Evolutionary conservation across 1,139 yeast genomes (phyloP).

Genomic region (Scheffersomyces titani): DNA sequence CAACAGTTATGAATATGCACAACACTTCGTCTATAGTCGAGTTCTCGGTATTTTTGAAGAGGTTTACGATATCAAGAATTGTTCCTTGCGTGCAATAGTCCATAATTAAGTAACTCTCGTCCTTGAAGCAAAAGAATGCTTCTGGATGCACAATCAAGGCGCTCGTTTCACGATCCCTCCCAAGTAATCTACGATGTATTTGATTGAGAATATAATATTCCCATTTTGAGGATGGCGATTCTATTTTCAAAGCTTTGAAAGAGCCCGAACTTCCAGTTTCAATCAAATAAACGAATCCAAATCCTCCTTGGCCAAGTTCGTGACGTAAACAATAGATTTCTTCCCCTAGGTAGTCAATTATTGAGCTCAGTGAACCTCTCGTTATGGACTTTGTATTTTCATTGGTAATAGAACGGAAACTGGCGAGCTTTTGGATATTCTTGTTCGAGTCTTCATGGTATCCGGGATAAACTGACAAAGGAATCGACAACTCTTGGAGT

Average conservation of each 20-base stretch:
- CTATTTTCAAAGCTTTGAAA: conserved; percentile 71
- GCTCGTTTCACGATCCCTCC: conserved; percentile 9
- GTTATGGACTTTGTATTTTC: conserved; percentile 31
- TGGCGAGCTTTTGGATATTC: conserved; percentile 30
- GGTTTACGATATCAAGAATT: conserved; percentile 68
- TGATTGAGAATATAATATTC: conserved; percentile 74
- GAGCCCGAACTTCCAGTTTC: conserved; percentile 59
- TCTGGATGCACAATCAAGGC: conserved; percentile 51
- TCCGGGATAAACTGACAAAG: conserved; percentile 30
- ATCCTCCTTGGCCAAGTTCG: conserved; percentile 79
- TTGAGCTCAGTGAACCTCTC: conserved; percentile 41
- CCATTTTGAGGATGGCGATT: conserved; percentile 74
- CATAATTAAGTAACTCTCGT: conserved; percentile 74
- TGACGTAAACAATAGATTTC: conserved; percentile 58
- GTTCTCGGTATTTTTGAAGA: conserved; percentile 29
- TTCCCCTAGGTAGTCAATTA: conserved; percentile 51
- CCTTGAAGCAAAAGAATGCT: conserved; percentile 57
- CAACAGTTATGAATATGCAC: conserved; percentile 63
- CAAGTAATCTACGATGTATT: conserved; percentile 41
- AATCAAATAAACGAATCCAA: conserved; percentile 74
- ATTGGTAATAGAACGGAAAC: conserved; percentile 37
- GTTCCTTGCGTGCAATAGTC: conserved; percentile 78
- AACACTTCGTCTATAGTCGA: conserved; percentile 59
- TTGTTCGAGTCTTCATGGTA: conserved; percentile 19
- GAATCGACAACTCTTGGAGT: conserved; percentile 24